phyloP scores from a whole-genome alignment of 1,284 basidiomycete genomes.

The Ganoderma resinaceum region DNA sequence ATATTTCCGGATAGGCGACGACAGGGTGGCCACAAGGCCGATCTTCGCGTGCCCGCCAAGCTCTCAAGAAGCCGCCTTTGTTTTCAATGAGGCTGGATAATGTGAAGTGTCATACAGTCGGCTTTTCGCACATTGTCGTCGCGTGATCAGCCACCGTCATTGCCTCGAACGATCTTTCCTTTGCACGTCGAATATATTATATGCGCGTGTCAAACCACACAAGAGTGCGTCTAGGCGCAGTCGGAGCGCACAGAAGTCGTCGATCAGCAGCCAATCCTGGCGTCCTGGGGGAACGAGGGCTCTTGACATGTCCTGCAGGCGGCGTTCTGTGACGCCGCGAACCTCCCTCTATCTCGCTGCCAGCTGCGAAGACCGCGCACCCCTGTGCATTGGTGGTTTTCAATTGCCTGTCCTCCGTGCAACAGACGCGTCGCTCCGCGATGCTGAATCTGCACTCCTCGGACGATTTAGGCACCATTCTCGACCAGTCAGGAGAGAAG shows the following conservation, averaged over 20 bases:
- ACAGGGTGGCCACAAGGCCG: conserved; percentile 1
- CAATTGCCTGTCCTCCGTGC: neutral
- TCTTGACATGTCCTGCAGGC: neutral
- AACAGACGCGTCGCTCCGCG: neutral
- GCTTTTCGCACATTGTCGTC: conserved; percentile 11
- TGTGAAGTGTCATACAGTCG: conserved; percentile 5
- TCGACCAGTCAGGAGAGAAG: neutral
- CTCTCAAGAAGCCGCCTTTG: conserved; percentile 6
- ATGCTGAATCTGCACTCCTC: neutral
- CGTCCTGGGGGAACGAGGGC: conserved; percentile 13
- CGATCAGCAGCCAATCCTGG: conserved; percentile 9
- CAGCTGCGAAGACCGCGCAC: neutral
- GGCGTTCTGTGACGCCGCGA: conserved; percentile 20
- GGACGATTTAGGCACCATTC: neutral
- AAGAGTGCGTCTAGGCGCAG: conserved; percentile 13
- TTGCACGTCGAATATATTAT: conserved; percentile 8
- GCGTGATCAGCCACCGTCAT: conserved; percentile 15
- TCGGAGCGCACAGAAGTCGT: neutral
- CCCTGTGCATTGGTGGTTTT: neutral
- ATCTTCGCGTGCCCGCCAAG: conserved; percentile 5
- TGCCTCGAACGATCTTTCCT: conserved; percentile 2
- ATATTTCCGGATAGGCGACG: neutral
- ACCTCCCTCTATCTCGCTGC: neutral
- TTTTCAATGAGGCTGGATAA: neutral
- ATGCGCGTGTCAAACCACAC: conserved; percentile 17